Percentiles rank a stretch among this genome's conserved stretches.
Conservation (phyloP, 441 rosid species). For the Geranium incanum region DNA sequence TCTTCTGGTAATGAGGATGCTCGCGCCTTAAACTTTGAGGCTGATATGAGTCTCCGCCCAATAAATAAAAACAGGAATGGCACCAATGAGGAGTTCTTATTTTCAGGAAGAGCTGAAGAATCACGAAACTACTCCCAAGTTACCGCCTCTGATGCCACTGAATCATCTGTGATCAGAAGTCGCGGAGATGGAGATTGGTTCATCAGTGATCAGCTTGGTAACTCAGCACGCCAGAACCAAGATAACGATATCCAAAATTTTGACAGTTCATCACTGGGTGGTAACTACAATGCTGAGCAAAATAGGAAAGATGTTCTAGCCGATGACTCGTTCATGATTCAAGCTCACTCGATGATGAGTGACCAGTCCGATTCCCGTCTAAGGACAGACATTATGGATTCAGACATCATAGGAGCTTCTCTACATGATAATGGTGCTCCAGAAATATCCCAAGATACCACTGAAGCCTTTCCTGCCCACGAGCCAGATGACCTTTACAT, state of each 20-base stretch:
- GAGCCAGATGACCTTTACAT: slow-evolving; percentile 94
- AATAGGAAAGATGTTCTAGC: slow-evolving; percentile 42
- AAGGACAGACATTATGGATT: slow-evolving; percentile 59
- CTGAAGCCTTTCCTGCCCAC: slow-evolving; percentile 20
- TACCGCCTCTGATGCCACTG: slow-evolving; percentile 34
- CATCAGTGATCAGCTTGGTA: slow-evolving; percentile 33
- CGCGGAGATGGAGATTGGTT: slow-evolving; percentile 70
- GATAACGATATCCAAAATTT: slow-evolving; percentile 39
- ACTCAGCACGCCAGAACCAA: slow-evolving; percentile 28
- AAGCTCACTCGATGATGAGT: slow-evolving; percentile 37
- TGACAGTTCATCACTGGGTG: slow-evolving; percentile 33
- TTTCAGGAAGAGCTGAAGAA: slow-evolving; percentile 34
- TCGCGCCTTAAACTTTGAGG: slow-evolving; percentile 35
- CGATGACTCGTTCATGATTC: slow-evolving; percentile 88
- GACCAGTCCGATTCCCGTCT: slow-evolving; percentile 37
- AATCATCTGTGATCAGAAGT: slow-evolving; percentile 39
- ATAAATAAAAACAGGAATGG: slow-evolving; percentile 33
- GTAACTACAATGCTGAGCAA: slow-evolving; percentile 25
- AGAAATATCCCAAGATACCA: slow-evolving; percentile 29
- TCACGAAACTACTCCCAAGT: slow-evolving; percentile 26
- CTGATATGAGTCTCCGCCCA: slow-evolving; percentile 32
- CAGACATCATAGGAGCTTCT: slow-evolving; percentile 44
- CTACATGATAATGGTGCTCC: too few relatives aligned
- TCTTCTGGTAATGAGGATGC: slow-evolving; percentile 32
- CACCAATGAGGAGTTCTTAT: slow-evolving; percentile 44